Conservation (phyloP, 2,329 filamentous ascomycete genomes). For the Microdochium nivale region DNA sequence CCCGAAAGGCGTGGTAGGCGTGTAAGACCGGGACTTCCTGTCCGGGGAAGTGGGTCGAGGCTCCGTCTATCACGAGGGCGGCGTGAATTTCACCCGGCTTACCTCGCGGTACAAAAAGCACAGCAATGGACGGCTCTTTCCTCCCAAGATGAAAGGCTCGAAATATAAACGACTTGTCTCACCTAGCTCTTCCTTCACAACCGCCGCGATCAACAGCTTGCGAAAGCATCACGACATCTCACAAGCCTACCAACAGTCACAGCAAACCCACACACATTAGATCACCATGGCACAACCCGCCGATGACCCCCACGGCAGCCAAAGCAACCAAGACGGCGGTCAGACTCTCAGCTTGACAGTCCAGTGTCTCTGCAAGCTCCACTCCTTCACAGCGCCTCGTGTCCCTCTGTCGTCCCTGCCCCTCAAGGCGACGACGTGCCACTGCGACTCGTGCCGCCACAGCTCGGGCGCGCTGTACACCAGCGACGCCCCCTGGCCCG, state of each 20-base stretch:
- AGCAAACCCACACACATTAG: too few relatives aligned
- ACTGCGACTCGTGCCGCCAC: slow-evolving; percentile 41
- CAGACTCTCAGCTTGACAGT: slow-evolving; percentile 10
- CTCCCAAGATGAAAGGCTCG: too few relatives aligned
- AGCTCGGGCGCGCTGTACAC: slow-evolving; percentile 32
- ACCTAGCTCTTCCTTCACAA: not conserved
- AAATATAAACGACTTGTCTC: too few relatives aligned
- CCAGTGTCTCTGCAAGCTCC: slow-evolving; percentile 35
- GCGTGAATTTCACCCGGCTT: too few relatives aligned
- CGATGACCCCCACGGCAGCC: not conserved
- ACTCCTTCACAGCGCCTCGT: slow-evolving; percentile 25
- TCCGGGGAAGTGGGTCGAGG: not conserved
- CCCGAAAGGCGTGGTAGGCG: not conserved
- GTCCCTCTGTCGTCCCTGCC: slow-evolving; percentile 27
- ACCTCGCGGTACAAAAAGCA: too few relatives aligned
- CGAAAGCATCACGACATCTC: too few relatives aligned
- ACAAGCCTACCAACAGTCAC: too few relatives aligned
- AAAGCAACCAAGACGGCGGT: not conserved
- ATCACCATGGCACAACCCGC: not conserved
- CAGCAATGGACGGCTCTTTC: too few relatives aligned
- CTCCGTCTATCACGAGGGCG: too few relatives aligned
- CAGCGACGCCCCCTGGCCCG: slow-evolving; percentile 26
- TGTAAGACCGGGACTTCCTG: not conserved
- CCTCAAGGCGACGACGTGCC: slow-evolving; percentile 31
- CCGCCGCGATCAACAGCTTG: too few relatives aligned